Evolutionary conservation across 1,139 yeast genomes (phyloP).

Genomic region (Zygoascus hellenicus): DNA sequence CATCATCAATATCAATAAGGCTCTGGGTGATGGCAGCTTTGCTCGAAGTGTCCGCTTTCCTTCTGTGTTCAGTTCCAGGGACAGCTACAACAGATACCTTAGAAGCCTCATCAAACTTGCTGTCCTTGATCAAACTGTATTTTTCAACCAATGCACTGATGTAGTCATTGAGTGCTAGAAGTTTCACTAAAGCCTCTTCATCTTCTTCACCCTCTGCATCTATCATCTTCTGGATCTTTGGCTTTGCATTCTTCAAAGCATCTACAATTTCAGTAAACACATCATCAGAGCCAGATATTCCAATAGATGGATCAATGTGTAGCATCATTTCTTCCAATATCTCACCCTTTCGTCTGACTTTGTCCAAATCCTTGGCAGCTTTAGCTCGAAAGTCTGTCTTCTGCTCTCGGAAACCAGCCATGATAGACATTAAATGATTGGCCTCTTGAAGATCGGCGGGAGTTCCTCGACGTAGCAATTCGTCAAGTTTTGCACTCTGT

Average conservation of each 20-base stretch:
- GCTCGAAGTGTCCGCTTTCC: constrained; percentile 35
- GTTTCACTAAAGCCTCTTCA: constrained; percentile 58
- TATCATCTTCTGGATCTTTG: constrained; percentile 78
- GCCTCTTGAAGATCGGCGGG: constrained; percentile 97
- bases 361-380: constrained; percentile 78
- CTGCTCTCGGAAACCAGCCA: constrained; percentile 79
- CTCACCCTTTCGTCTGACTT: constrained; percentile 83
- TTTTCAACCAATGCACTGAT: constrained; percentile 66
- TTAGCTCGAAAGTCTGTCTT: constrained; percentile 82
- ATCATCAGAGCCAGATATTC: constrained; percentile 37
- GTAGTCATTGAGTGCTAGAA: constrained; percentile 68
- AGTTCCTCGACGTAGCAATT: constrained; percentile 88
- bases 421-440: constrained; percentile 89
- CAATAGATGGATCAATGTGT: constrained; percentile 49
- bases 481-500: constrained; percentile 92
- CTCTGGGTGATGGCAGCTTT: constrained; percentile 35
- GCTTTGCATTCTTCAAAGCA: constrained; percentile 77
- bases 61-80: constrained; percentile 28
- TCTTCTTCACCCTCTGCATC: constrained; percentile 51
- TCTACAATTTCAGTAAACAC: constrained; percentile 74
- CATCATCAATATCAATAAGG: constrained; percentile 81
- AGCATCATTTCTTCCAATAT: constrained; percentile 83
- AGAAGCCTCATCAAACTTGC: constrained; percentile 57
- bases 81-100: constrained; percentile 42
- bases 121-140: constrained; percentile 59